These are phyloP conservation scores for Aspergillus coremiiformis DNA, from an alignment of 495 filamentous ascomycete genomes.

Conservation along the genomic window DNA sequence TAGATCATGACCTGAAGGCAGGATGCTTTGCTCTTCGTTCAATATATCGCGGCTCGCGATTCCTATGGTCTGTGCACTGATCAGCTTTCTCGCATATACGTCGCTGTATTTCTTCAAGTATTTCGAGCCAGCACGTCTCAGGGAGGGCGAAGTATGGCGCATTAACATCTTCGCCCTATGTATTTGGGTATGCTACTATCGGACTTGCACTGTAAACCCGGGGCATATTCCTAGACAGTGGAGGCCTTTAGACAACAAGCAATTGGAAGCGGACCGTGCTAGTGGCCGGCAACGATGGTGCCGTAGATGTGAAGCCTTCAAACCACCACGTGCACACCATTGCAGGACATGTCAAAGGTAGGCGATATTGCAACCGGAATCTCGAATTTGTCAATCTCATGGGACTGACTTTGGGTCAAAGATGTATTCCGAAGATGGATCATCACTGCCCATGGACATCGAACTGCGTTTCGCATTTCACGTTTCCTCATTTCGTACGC, in stretches of 20 bases:
- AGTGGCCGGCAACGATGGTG: slow-evolving; percentile 59
- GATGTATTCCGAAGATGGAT: slow-evolving; percentile 95
- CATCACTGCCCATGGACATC: slow-evolving; percentile 96
- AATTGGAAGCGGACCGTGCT: slow-evolving; percentile 22
- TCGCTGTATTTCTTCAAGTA: slow-evolving; percentile 78
- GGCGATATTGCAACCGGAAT: not conserved
- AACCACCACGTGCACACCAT: slow-evolving; percentile 86
- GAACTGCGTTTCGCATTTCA: slow-evolving; percentile 88
- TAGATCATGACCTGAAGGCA: not conserved
- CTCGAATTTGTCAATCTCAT: not conserved
- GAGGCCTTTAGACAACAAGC: slow-evolving; percentile 18
- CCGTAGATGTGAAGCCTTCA: slow-evolving; percentile 72
- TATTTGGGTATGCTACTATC: slow-evolving; percentile 74
- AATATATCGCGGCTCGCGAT: slow-evolving; percentile 45
- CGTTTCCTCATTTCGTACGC: slow-evolving; percentile 83
- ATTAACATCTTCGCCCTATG: slow-evolving; percentile 70
- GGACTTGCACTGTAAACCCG: slow-evolving; percentile 69
- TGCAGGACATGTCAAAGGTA: slow-evolving; percentile 77
- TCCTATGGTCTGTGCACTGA: slow-evolving; percentile 58
- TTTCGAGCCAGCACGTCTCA: slow-evolving; percentile 62
- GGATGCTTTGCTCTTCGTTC: slow-evolving; percentile 17
- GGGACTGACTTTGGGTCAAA: slow-evolving; percentile 18
- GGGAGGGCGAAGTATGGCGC: slow-evolving; percentile 48
- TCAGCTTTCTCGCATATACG: slow-evolving; percentile 72
- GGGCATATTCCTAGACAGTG: slow-evolving; percentile 43